Base-by-base conservation (phyloP, 73 alveolate species). In the Halteria grandinella region DNA sequence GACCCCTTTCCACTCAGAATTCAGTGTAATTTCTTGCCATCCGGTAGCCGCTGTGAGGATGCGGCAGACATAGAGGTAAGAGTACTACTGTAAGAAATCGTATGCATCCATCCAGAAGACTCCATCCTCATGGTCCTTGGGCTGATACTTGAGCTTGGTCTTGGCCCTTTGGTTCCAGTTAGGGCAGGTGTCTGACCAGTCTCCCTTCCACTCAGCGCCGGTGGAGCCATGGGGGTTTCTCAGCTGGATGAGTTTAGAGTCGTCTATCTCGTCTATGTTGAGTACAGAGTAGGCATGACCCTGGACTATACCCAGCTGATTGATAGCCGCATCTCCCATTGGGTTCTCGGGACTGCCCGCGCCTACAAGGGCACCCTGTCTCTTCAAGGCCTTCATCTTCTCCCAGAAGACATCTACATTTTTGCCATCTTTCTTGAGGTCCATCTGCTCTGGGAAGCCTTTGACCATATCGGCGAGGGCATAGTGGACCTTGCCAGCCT, bases 191-290 rank as follows among this genome's bases (percentile, higher is more conserved):
- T 75, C 91, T 20, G 91, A 50, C 91, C 94, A 78, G 20, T 75
- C 88, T 1, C 93, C 93, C 29, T 50, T 75, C 93, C 91, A 75
- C 44, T 80, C 93, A 4, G 55, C 37, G 52, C 96, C n/a, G n/a
- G n/a, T n/a, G 37, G 63, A 48, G 27, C 98, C 98, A 97, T 97
- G 92, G 10, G 99, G 99, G 63, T 94, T 94, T 64, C 99, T 92
- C 70, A 94, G 88, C 73, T 91, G 77, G 24, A 94, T 49, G 55
- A 94, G 77, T 49, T 77, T 80, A 33, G 73, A 40, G 40, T 91
- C 93, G 44, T 93, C 95, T 63, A 94, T 78, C 81, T 94, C 90
- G 51, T 50, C 69, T 1, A 66, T 89, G 23, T 89, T 66, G 29
- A 94, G 85, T 48, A 94, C 43, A 47, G 97, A 71, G 78, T 94